phyloP scores from a whole-genome alignment of 2,329 filamentous ascomycete genomes.

The Beauveria sp. region DNA sequence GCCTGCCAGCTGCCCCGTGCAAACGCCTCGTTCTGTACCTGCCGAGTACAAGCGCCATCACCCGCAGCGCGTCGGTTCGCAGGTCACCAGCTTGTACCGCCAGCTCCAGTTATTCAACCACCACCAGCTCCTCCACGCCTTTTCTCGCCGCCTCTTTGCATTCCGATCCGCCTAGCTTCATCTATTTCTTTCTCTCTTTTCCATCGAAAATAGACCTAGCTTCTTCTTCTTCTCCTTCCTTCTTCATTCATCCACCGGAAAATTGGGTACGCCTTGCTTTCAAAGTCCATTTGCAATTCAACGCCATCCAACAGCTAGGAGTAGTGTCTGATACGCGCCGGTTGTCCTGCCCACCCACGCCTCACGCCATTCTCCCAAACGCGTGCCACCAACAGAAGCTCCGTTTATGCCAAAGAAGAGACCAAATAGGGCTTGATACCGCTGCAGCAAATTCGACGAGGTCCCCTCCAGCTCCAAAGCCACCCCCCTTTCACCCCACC shows the following conservation, averaged over 20 bases:
- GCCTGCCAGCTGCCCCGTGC: not conserved
- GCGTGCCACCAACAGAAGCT: not conserved
- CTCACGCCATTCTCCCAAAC: not conserved
- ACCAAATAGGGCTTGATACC: not conserved
- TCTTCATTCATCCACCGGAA: not conserved
- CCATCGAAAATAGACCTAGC: not conserved
- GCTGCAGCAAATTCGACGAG: not conserved
- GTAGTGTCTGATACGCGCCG: not conserved
- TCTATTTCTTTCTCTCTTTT: not conserved
- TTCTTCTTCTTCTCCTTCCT: not conserved
- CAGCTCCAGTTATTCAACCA: not conserved
- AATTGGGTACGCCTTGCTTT: not conserved
- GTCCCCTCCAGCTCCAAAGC: conserved; percentile 7
- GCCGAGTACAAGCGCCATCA: not conserved
- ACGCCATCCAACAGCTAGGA: not conserved
- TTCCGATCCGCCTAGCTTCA: not conserved
- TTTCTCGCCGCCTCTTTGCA: not conserved
- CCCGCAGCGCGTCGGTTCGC: not conserved
- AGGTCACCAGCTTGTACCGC: not conserved
- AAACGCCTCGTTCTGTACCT: not conserved
- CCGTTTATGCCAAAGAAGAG: not conserved
- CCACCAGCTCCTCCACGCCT: not conserved
- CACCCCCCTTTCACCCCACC: conserved; percentile 11
- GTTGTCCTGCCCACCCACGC: not conserved
- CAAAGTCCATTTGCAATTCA: not conserved